These are phyloP conservation scores for Gossypium sturtianum DNA, from an alignment of 345 rosid species.

Conservation along the genomic window DNA sequence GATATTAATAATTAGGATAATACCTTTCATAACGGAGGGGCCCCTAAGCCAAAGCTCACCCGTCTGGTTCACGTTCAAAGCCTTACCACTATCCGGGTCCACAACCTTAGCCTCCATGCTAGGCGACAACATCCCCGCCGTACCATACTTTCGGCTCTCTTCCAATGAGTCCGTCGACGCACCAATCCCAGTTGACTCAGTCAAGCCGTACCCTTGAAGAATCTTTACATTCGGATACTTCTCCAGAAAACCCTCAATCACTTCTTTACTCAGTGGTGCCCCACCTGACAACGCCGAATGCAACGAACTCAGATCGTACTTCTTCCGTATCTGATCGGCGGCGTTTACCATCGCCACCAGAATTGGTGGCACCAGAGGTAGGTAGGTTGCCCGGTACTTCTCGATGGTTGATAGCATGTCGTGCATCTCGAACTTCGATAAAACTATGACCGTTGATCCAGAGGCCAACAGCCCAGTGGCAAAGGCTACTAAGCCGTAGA, in stretches of 20 bases:
- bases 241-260: background rate
- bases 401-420: constrained; percentile 61
- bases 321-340: constrained; percentile 38
- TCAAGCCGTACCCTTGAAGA: background rate
- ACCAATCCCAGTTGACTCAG: background rate
- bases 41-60: background rate
- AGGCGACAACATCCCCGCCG: background rate
- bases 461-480: constrained; percentile 49
- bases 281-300: constrained; percentile 21
- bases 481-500: constrained; percentile 69
- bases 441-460: constrained; percentile 59
- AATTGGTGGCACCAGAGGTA: constrained; percentile 78
- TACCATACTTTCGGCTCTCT: background rate
- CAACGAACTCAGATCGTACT: constrained; percentile 61
- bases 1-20: background rate
- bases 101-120: background rate
- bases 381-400: constrained; percentile 40
- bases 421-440: constrained; percentile 59
- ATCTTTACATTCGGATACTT: background rate
- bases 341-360: constrained; percentile 52
- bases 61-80: background rate
- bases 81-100: background rate
- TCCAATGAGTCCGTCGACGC: background rate
- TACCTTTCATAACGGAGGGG: background rate
- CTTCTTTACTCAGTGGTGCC: background rate